Evolutionary conservation across 352 stramenopile genomes (phyloP).

Genomic region (Phytophthora pinifolia): DNA sequence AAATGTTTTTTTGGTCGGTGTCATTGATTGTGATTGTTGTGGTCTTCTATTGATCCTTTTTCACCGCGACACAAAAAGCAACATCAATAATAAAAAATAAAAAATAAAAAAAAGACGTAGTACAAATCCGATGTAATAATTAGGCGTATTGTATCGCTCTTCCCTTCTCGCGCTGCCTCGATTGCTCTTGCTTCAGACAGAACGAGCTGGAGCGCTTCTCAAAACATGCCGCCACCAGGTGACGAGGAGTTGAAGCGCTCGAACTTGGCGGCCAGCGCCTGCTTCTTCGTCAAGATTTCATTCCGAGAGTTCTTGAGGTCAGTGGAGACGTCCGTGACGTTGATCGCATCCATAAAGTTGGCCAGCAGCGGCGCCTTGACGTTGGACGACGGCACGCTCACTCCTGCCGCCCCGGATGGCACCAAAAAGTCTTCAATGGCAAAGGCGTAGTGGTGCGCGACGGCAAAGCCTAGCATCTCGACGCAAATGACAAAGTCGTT

Average conservation of each 20-base stretch:
- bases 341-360: slow-evolving; percentile 91
- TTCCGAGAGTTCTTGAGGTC: slow-evolving; percentile 85
- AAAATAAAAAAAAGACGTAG: too few species aligned
- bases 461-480: slow-evolving; percentile 93
- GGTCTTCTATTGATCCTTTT: too few species aligned
- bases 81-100: not conserved
- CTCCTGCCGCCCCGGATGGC: slow-evolving; percentile 24
- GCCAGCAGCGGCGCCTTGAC: slow-evolving; percentile 84
- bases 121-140: slow-evolving; percentile 39
- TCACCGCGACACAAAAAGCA: not conserved
- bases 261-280: slow-evolving; percentile 83
- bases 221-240: slow-evolving; percentile 55
- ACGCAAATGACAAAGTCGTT: slow-evolving; percentile 96
- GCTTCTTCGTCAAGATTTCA: slow-evolving; percentile 90
- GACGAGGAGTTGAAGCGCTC: slow-evolving; percentile 74
- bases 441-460: slow-evolving; percentile 93
- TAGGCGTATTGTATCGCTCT: slow-evolving; percentile 32
- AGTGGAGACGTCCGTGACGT: slow-evolving; percentile 86
- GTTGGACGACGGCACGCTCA: slow-evolving; percentile 62
- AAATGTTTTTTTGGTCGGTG: slow-evolving; percentile 38
- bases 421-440: slow-evolving; percentile 89
- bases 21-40: too few species aligned
- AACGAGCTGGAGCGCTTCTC: slow-evolving; percentile 5
- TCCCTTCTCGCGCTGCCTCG: slow-evolving; percentile 6
- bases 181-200: slow-evolving; percentile 1